Conservation (phyloP, 345 rosid genomes). For the Punica granatum region DNA sequence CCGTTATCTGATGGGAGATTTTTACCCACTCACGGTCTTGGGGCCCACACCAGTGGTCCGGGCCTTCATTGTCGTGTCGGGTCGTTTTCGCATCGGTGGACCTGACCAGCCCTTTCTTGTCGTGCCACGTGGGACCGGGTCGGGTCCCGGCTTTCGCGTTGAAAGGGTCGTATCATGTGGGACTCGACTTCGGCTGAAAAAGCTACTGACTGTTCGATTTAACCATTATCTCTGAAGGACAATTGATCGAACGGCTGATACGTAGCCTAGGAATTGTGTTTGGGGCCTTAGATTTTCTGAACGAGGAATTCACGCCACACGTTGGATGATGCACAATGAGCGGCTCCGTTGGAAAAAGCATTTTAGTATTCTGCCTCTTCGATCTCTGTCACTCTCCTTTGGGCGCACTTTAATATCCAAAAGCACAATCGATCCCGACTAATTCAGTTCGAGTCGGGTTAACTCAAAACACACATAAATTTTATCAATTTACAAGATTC, state of each 20-base stretch:
- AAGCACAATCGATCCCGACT: too few relatives aligned
- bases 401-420: too few relatives aligned
- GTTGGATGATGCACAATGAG: too few relatives aligned
- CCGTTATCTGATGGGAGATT: background rate
- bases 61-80: constrained; percentile 1
- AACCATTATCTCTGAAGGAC: background rate
- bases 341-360: too few relatives aligned
- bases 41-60: background rate
- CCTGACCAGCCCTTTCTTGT: background rate
- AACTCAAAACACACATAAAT: too few relatives aligned
- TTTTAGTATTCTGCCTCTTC: too few relatives aligned
- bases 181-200: background rate
- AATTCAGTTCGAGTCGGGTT: too few relatives aligned
- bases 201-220: background rate
- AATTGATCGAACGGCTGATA: background rate
- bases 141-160: background rate
- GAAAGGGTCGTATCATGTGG: background rate
- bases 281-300: background rate
- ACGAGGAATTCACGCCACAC: background rate
- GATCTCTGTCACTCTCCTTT: too few relatives aligned
- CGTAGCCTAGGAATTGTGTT: background rate
- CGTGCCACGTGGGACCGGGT: background rate
- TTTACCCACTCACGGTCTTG: background rate
- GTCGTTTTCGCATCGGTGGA: background rate
- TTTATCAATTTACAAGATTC: too few relatives aligned